Base-by-base conservation (phyloP, 2,329 filamentous ascomycete genomes). In the Colletotrichum sp. region DNA sequence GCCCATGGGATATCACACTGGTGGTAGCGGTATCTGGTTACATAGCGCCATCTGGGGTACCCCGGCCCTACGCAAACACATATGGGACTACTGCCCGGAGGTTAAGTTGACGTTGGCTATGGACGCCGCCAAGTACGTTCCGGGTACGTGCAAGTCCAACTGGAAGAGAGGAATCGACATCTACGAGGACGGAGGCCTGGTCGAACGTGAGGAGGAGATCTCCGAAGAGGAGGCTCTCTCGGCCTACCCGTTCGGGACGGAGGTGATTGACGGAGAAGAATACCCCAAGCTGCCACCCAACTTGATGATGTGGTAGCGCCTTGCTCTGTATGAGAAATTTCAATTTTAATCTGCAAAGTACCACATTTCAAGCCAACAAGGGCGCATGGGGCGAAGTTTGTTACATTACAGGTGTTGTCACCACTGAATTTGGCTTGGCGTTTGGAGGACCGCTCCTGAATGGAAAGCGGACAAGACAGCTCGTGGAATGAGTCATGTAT, bases 1-100 rank as follows among this genome's bases (percentile, higher is more conserved):
- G 78, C 89, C 89, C 16, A 89, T 91, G 89, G 89, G 89, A 57
- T 91, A 89, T 78, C 89, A 91, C 78, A 88, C 87, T 2, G 88
- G 88, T 27, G 85, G 85, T 9, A 86, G 85, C 68, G 89, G 89
- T 62, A 78, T 78, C 15, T 84, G 79, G 66, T 80, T 90, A 21
- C 86, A 88, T 73, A 73, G 77, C 13, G 81, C 80, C 2, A 85
- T 90, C 54, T 91, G 88, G 88, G 87, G 87, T 31, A 85, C 82
- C 6, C 85, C 85, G 0, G 82, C 84, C 74, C 77, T 83, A 78
- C 82, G 89, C 31, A 83, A 84, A 73, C 86, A 89, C 73, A 87
- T 90, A 55, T 90, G 87, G 86, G 83, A 86, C 33, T 90, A 90
- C 79, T 90, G 89, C 73, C 89, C 89, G 2, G 89, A 91, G 78